Conservation (phyloP, 106 monocot genomes). For the Vanilla planifolia region DNA sequence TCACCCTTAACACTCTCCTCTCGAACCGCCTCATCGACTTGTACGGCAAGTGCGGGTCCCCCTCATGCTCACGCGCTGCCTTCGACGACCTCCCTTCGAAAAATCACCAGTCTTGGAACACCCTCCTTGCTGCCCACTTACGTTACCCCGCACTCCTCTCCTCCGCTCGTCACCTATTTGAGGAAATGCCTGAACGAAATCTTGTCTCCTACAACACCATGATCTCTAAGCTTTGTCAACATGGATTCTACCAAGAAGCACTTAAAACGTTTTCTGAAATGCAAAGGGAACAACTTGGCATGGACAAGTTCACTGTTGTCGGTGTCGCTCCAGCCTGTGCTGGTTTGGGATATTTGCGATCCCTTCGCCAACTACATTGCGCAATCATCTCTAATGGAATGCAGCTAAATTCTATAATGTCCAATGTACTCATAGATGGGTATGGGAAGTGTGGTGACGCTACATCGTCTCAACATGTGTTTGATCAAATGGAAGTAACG, state of each 20-base stretch:
- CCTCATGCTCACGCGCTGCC: conserved; percentile 9
- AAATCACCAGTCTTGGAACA: conserved; percentile 51
- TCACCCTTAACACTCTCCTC: conserved; percentile 44
- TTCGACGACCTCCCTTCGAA: conserved; percentile 33
- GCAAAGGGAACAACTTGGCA: conserved; percentile 6
- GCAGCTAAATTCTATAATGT: conserved; percentile 26
- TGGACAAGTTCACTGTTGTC: conserved; percentile 57
- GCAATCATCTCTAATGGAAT: conserved; percentile 18
- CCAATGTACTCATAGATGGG: conserved; percentile 43
- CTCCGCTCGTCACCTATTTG: conserved; percentile 20
- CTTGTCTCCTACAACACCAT: conserved; percentile 45
- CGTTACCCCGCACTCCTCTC: conserved; percentile 14
- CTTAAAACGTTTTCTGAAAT: conserved; percentile 26
- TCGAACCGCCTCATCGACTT: conserved; percentile 51
- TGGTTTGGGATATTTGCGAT: conserved; percentile 7
- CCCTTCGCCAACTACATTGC: conserved; percentile 38
- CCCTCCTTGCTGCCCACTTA: conserved; percentile 24
- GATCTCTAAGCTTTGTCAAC: conserved; percentile 28
- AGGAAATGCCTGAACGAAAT: conserved; percentile 41
- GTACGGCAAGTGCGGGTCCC: conserved; percentile 26
- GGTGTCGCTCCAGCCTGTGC: conserved; percentile 32
- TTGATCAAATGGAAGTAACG: conserved; percentile 30
- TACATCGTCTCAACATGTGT: conserved; percentile 16
- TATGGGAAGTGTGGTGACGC: conserved; percentile 65
- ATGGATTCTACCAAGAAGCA: conserved; percentile 16